phyloP scores from a whole-genome alignment of 148 eudicot species.

The Amaranthus cruentus region DNA sequence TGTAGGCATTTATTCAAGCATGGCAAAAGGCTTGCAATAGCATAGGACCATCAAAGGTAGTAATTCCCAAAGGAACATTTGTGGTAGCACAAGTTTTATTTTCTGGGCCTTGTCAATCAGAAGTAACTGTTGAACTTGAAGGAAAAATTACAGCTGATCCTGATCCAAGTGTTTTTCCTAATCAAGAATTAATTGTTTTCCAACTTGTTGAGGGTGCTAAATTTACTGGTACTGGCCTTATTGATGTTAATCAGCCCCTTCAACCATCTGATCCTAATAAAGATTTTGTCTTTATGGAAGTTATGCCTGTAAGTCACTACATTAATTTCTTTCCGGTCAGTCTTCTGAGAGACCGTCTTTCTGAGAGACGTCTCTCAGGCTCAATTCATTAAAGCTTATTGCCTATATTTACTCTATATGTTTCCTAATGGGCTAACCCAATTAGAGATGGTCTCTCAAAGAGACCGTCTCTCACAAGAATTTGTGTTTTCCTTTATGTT shows the following conservation, averaged over 20 bases:
- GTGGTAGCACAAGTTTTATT: conserved; percentile 43
- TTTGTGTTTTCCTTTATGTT: too few relatives aligned
- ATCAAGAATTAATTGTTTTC: conserved; percentile 22
- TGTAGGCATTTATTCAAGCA: conserved; percentile 50
- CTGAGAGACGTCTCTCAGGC: too few relatives aligned
- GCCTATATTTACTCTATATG: too few relatives aligned
- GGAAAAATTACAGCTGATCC: conserved; percentile 34
- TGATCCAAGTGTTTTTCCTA: conserved; percentile 28
- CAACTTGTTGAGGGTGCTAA: conserved; percentile 24
- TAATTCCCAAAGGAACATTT: conserved; percentile 50
- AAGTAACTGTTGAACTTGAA: conserved; percentile 37
- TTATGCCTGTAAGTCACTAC: conserved; percentile 27
- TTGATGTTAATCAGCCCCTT: conserved; percentile 12
- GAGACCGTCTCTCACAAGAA: too few relatives aligned
- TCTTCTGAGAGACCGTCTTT: too few relatives aligned
- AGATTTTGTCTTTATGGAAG: conserved; percentile 12
- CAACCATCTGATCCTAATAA: conserved; percentile 11
- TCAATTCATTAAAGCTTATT: too few relatives aligned
- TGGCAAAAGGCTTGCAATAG: conserved; percentile 62
- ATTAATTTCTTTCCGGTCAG: too few relatives aligned
- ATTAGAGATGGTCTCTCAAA: too few relatives aligned
- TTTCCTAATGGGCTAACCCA: too few relatives aligned
- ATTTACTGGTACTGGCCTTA: conserved; percentile 16
- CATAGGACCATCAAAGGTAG: conserved; percentile 34
- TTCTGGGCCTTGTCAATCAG: conserved; percentile 53